Evolutionary conservation across 306 rosid species (phyloP).

Genomic region (Astragalus membranaceus): DNA sequence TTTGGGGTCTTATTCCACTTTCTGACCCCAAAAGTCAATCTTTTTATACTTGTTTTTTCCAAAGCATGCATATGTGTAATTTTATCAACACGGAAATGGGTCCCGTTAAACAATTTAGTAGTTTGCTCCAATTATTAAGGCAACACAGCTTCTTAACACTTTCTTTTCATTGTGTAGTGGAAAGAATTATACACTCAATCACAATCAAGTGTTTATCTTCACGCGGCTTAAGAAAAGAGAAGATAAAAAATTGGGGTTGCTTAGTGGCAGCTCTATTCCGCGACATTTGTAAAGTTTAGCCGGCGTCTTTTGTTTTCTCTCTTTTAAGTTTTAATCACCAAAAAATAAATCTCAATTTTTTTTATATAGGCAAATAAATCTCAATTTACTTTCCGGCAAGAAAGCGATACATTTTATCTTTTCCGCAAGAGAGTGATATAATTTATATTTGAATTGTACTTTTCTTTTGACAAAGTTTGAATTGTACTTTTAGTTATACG

Average conservation of each 20-base stretch:
- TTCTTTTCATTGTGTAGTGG: conserved; percentile 26
- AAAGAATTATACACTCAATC: conserved; percentile 27
- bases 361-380: too few species aligned
- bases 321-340: too few species aligned
- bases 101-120: conserved; percentile 14
- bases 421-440: too few species aligned
- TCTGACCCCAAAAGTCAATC: conserved; percentile 23
- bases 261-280: conserved; percentile 17
- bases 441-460: too few species aligned
- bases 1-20: conserved; percentile 18
- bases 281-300: conserved; percentile 6
- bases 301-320: background rate
- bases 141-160: background rate
- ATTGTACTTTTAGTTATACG: too few species aligned
- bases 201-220: conserved; percentile 1
- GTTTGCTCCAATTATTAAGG: conserved; percentile 26
- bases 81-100: background rate
- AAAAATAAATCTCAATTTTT: too few species aligned
- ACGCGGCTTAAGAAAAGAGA: background rate
- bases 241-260: background rate
- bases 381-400: background rate
- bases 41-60: background rate
- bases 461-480: too few species aligned
- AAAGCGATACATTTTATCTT: too few species aligned
- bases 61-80: conserved; percentile 14